Evolutionary conservation across 2,329 filamentous ascomycete species (phyloP).

Genomic region (Tolypocladium album): DNA sequence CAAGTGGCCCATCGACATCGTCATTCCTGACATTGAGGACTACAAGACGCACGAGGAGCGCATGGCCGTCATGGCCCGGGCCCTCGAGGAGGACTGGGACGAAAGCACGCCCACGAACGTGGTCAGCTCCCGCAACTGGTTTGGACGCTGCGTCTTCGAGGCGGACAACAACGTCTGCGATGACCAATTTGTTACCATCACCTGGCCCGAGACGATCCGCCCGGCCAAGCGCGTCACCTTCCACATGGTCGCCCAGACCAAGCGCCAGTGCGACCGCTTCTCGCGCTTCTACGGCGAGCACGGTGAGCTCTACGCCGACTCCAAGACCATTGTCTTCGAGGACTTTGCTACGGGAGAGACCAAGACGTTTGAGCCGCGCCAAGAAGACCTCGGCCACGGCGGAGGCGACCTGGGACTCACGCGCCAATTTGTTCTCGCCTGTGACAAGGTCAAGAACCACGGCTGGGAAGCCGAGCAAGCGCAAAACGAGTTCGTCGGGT

Average conservation of each 20-base stretch:
- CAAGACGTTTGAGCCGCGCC: conserved; percentile 16
- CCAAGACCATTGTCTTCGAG: conserved; percentile 62
- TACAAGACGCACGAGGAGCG: conserved; percentile 36
- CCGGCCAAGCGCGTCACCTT: conserved; percentile 78
- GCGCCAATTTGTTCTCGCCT: conserved; percentile 71
- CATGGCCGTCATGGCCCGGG: conserved; percentile 27
- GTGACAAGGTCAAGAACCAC: conserved; percentile 66
- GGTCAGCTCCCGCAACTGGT: conserved; percentile 57
- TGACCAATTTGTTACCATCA: conserved; percentile 80
- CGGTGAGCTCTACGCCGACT: conserved; percentile 83
- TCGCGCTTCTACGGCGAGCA: conserved; percentile 77
- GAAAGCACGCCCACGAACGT: conserved; percentile 32
- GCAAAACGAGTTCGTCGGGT: conserved; percentile 68
- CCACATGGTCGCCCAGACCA: conserved; percentile 89
- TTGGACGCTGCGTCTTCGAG: conserved; percentile 92
- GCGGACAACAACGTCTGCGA: conserved; percentile 89
- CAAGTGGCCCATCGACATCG: conserved; percentile 76
- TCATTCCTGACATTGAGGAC: conserved; percentile 88
- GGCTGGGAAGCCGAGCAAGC: conserved; percentile 56
- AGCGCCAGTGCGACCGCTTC: conserved; percentile 76
- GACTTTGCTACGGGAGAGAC: conserved; percentile 33
- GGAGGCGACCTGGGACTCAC: conserved; percentile 48
- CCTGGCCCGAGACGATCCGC: conserved; percentile 62
- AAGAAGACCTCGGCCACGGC: conserved; percentile 27
- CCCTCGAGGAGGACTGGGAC: conserved; percentile 43